These are phyloP conservation scores for Boletus tylopilopsis DNA, from an alignment of 768 basidiomycete species.

Conservation along the genomic window DNA sequence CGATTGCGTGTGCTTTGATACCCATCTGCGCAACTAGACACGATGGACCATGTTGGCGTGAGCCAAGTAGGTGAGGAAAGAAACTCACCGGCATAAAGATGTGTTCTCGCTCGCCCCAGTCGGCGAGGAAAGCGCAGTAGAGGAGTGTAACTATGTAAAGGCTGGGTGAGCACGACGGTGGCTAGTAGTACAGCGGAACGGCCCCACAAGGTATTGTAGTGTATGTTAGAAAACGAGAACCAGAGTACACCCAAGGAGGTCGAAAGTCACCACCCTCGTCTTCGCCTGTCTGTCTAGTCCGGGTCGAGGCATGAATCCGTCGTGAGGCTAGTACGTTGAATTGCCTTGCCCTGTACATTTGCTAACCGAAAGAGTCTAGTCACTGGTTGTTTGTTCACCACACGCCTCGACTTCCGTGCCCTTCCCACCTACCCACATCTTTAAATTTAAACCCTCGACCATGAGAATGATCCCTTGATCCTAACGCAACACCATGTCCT, in stretches of 20 bases:
- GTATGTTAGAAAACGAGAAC: constrained; percentile 48
- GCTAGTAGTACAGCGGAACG: not conserved
- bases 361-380: too few relatives aligned
- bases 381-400: too few relatives aligned
- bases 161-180: not conserved
- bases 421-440: not conserved
- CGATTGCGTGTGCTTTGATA: constrained; percentile 41
- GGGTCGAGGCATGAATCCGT: constrained; percentile 10
- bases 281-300: constrained; percentile 6
- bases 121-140: constrained; percentile 59
- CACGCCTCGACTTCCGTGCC: too few relatives aligned
- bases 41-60: not conserved
- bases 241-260: constrained; percentile 58
- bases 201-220: constrained; percentile 53
- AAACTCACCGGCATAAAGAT: constrained; percentile 61
- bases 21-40: constrained; percentile 58
- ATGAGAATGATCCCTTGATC: constrained; percentile 1
- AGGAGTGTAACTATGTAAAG: constrained; percentile 46
- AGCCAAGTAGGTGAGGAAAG: not conserved
- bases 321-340: constrained; percentile 1
- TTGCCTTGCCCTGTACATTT: constrained; percentile 11
- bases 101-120: constrained; percentile 70
- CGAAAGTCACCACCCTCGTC: constrained; percentile 43
- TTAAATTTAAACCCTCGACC: not conserved
- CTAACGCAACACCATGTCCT: constrained; percentile 1